Evolutionary conservation across 768 basidiomycete genomes (phyloP), one percentile per base, ranked within the genome.

Genomic region (Tulasnella sp.): DNA sequence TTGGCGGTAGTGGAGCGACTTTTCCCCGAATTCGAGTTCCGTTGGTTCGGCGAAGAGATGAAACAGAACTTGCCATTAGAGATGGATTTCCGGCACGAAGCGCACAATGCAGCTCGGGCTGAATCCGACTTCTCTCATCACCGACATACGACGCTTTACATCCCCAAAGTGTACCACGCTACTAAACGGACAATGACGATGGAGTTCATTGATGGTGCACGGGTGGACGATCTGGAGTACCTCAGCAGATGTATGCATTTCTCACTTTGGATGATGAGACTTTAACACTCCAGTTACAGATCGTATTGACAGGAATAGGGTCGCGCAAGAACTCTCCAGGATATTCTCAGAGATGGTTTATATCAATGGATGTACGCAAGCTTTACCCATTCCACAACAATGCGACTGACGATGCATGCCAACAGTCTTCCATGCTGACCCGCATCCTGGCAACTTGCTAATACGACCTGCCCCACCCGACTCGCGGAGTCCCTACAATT

Each of bases 301-400:
- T 60, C 75, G 78, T 42, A 97, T 99, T 61, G 90, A 99, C 69
- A 76, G 94, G 52, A 99, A 98, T 66, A 84, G 84, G 67, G 93
- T 99, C 41, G 83, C 91, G 1, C 72, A 94, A 53, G 92, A 98
- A 69, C 75, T 99, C 19, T 81, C 85, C 2, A 72, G 84, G 62
- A 94, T 99, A 65, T 97, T 97, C 66, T 85, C 80, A 49, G 83
- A 81, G 65, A 97, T 98, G 96, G 89, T 98, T 9, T 94, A 97
- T 65, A 67, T 96, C 40, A 88, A 94, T 67, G 93, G 93, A 15
- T 91, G 84, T 80, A 86, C 86, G 67, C 83, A 85, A 14, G 90
- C 83, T 80, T 86, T 86, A 67, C 84, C 81, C 37, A 50, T 57
- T 51, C 49, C 50, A 36, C 31, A 40, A 46, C 27, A 62, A 46